phyloP scores from a whole-genome alignment of 2,329 filamentous ascomycete genomes.

The Neofusicoccum parvum region DNA sequence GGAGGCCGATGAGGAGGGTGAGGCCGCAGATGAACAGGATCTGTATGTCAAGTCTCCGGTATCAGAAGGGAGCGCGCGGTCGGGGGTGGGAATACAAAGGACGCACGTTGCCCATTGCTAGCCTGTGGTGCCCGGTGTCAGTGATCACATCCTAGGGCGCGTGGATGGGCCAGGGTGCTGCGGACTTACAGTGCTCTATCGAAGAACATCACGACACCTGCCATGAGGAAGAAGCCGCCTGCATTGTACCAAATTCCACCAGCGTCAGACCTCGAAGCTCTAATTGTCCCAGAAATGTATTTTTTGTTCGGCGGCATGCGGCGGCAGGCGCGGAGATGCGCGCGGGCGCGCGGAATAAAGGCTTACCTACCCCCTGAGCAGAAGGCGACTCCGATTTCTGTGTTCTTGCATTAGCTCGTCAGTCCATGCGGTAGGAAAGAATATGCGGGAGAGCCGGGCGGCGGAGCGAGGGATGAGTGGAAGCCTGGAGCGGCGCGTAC shows the following conservation, averaged over 20 bases:
- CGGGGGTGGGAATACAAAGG: conserved; percentile 11
- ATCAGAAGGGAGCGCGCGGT: not conserved
- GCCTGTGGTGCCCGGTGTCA: conserved; percentile 53
- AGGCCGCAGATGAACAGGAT: conserved; percentile 98
- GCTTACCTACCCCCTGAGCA: conserved; percentile 86
- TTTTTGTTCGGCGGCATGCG: conserved; percentile 8
- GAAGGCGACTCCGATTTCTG: conserved; percentile 96
- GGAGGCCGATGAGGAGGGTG: conserved; percentile 89
- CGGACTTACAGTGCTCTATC: conserved; percentile 83
- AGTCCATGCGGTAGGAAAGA: not conserved
- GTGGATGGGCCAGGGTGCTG: not conserved
- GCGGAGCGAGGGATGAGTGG: not conserved
- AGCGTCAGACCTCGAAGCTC: conserved; percentile 27
- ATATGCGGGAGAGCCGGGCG: not conserved
- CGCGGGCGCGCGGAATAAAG: not conserved
- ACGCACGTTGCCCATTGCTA: conserved; percentile 94
- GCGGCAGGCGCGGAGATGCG: conserved; percentile 6
- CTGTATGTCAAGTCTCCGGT: conserved; percentile 47
- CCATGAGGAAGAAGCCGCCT: conserved; percentile 94
- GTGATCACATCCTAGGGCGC: not conserved
- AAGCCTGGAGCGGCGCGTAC: conserved; percentile 50
- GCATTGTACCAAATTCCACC: conserved; percentile 4
- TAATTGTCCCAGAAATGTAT: conserved; percentile 9
- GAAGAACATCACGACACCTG: conserved; percentile 95
- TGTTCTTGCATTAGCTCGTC: not conserved